A percentile compares a stretch with the other conserved stretches of the same genome.
phyloP scores from a whole-genome alignment of 148 eudicot genomes.

The Amaranthus hypochondriacus region DNA sequence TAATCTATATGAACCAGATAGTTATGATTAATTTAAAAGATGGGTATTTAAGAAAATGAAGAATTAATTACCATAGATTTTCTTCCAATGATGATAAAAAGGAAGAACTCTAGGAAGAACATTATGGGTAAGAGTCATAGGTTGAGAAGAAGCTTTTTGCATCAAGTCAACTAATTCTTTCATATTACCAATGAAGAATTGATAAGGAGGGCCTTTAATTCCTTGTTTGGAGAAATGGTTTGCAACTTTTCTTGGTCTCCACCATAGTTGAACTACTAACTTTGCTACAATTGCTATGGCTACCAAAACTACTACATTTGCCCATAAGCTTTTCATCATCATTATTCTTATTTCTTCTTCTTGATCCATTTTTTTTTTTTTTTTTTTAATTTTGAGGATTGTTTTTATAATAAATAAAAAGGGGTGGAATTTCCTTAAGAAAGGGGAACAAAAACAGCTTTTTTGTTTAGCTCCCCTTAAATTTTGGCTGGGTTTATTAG shows the following conservation, averaged over 20 bases:
- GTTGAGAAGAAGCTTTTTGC: constrained; percentile 66
- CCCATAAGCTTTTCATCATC: constrained; percentile 18
- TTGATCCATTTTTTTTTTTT: constrained; percentile 12
- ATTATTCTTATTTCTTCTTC: constrained; percentile 10
- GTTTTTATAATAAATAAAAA: no score
- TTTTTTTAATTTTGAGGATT: not conserved
- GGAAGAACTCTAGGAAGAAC: constrained; percentile 90
- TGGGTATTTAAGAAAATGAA: not conserved
- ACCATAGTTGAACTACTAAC: constrained; percentile 56
- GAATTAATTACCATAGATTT: constrained; percentile 69
- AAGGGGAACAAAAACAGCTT: constrained; percentile 23
- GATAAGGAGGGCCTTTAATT: constrained; percentile 70
- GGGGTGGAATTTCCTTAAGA: no score
- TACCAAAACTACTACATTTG: constrained; percentile 24
- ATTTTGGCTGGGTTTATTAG: constrained; percentile 3
- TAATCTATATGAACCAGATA: no score
- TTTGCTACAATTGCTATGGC: constrained; percentile 32
- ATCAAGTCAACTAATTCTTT: constrained; percentile 72
- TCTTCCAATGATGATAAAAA: constrained; percentile 94
- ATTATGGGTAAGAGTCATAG: constrained; percentile 69
- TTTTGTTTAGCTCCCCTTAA: constrained; percentile 1
- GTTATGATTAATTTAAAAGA: not conserved
- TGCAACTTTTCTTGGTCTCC: constrained; percentile 57
- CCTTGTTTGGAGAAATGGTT: constrained; percentile 71
- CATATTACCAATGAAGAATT: constrained; percentile 64